Conservation (phyloP, 2,329 filamentous ascomycete genomes). For the Catunica adiposa region DNA sequence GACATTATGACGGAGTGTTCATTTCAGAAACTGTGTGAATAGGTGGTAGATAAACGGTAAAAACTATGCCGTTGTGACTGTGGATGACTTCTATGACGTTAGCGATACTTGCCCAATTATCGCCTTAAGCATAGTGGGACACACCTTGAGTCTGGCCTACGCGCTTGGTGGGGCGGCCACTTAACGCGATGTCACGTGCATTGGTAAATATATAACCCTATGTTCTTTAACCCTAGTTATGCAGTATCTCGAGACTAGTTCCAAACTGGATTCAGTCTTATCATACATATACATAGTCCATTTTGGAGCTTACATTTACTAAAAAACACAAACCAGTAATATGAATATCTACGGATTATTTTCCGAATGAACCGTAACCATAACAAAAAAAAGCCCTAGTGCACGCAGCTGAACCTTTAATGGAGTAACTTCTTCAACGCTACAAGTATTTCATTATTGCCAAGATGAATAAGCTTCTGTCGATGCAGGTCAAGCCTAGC, state of each 20-base stretch:
- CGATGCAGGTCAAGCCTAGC: not conserved
- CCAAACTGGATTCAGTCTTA: too few species aligned
- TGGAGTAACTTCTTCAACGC: not conserved
- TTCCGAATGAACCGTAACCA: too few species aligned
- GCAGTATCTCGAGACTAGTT: too few species aligned
- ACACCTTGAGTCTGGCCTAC: not conserved
- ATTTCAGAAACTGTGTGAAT: too few species aligned
- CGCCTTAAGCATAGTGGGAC: not conserved
- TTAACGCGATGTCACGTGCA: conserved; percentile 7
- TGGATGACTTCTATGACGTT: not conserved
- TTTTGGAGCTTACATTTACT: too few species aligned
- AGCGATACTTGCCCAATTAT: not conserved
- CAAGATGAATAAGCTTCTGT: not conserved
- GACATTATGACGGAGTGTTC: not conserved
- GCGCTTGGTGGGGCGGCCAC: not conserved
- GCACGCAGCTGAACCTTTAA: too few species aligned
- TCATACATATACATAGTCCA: too few species aligned
- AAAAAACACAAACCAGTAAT: too few species aligned
- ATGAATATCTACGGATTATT: too few species aligned
- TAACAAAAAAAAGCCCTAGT: too few species aligned
- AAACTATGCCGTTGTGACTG: not conserved
- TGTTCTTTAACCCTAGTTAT: too few species aligned
- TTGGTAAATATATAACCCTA: not conserved
- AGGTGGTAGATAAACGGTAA: not conserved
- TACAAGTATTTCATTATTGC: not conserved